These are phyloP conservation scores for Pythium diclinum DNA, from an alignment of 352 stramenopile species.

Conservation along the genomic window DNA sequence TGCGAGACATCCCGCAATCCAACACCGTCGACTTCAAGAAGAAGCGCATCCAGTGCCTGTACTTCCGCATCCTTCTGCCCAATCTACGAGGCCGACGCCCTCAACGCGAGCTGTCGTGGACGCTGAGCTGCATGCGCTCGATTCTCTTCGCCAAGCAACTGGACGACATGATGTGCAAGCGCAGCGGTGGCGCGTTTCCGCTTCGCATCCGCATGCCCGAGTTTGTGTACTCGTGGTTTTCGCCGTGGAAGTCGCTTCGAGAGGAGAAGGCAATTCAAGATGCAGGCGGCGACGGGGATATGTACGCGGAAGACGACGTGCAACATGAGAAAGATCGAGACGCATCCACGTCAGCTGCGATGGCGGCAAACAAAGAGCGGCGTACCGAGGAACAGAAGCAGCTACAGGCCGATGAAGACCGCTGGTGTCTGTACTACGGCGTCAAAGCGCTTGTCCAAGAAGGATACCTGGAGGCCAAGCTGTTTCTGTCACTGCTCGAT, in stretches of 20 bases:
- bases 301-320: conserved; percentile 27
- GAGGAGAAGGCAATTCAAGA: conserved; percentile 42
- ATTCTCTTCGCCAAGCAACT: conserved; percentile 89
- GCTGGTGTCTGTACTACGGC: conserved; percentile 93
- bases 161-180: conserved; percentile 71
- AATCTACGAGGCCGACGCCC: conserved; percentile 85
- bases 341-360: background rate
- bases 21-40: conserved; percentile 28
- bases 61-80: conserved; percentile 89
- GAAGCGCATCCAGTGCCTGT: conserved; percentile 77
- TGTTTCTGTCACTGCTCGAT: conserved; percentile 91
- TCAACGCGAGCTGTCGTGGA: conserved; percentile 76
- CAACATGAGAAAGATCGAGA: background rate
- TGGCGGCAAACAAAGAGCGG: conserved; percentile 15
- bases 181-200: conserved; percentile 40
- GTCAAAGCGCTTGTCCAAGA: conserved; percentile 81
- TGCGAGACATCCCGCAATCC: background rate
- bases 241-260: conserved; percentile 58
- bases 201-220: conserved; percentile 88
- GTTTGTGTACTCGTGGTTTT: conserved; percentile 93
- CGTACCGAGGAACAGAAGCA: conserved; percentile 38
- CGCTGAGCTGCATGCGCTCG: conserved; percentile 86
- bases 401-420: conserved; percentile 79
- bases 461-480: conserved; percentile 85
- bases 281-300: conserved; percentile 4